Base-by-base conservation (phyloP, 805 yeast species). In the Saccharomycopsis sp. region DNA sequence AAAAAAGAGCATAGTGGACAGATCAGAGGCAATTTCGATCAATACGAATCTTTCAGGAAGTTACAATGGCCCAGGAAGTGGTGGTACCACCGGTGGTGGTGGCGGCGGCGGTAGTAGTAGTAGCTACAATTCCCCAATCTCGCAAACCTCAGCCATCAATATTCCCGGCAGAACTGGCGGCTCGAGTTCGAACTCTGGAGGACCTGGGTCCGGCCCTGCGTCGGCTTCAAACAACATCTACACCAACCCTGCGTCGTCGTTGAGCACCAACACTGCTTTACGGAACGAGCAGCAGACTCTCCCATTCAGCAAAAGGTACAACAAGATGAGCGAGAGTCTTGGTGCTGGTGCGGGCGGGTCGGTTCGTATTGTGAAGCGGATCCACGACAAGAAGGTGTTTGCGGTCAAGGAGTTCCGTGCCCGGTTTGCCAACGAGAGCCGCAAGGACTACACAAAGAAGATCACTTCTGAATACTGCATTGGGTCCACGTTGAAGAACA, bases 261-360 rank as follows among this genome's bases (percentile, higher is more conserved):
- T 42, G 10, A 29, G 5, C 17, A 37, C 41, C 30, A 41, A 41
- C 17, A 15, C 25, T 5, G 41, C 13, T 29, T 33, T 35, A 16
- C 48, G 10, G 32, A 41, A 29, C 58, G 43, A 57, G 60, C 29
- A 56, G 56, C 52, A 60, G 16, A 50, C 50, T 5, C 43, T 64
- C 34, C 87, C 88, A 1, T 78, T 80, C 50, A 74, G 81, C 30
- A 85, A 80, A 54, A 66, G 87, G 50, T 87, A 86, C 58, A 74
- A 80, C 38, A 82, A 79, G 56, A 77, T 81, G 41, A 95, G 95
- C 39, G 89, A 86, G 48, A 82, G 75, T 44, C 67, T 88, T 36
- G 96, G 96, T 41, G 92, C 92, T 16, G 96, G 96, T 40, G 96
- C 96, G 2, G 96, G 96, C 37, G 96, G 96, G 3, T 72, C 80